Evolutionary conservation across 2,329 filamentous ascomycete species (phyloP).

Genomic region (Scedosporium boydii): DNA sequence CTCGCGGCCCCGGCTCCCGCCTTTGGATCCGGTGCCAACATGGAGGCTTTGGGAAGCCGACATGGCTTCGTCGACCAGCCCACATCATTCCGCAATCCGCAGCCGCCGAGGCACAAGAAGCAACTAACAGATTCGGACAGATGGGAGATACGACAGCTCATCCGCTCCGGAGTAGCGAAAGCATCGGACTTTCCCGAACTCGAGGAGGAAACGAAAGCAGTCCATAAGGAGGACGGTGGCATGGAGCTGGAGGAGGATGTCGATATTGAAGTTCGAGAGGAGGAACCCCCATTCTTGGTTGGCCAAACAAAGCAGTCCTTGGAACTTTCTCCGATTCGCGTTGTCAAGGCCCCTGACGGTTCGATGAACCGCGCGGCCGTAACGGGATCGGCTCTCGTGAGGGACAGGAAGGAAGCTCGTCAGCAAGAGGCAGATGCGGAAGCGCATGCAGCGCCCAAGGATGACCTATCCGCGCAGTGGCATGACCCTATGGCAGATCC

Average conservation of each 20-base stretch:
- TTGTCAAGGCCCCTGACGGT: conserved; percentile 96
- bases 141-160: conserved; percentile 96
- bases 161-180: conserved; percentile 87
- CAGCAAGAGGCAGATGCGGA: conserved; percentile 75
- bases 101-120: conserved; percentile 61
- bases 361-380: conserved; percentile 95
- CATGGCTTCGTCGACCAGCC: conserved; percentile 44
- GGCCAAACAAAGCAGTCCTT: conserved; percentile 95
- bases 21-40: conserved; percentile 84
- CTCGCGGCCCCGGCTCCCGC: conserved; percentile 61
- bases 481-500: conserved; percentile 90
- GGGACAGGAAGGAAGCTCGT: conserved; percentile 79
- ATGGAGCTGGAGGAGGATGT: conserved; percentile 94
- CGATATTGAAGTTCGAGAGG: conserved; percentile 92
- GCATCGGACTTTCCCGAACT: conserved; percentile 90
- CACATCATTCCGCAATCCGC: conserved; percentile 27
- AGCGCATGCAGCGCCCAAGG: conserved; percentile 61
- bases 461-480: conserved; percentile 86
- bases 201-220: conserved; percentile 87
- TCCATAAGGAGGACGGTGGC: conserved; percentile 73
- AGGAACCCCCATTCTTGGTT: conserved; percentile 90
- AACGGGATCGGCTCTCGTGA: conserved; percentile 79
- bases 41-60: conserved; percentile 65
- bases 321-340: conserved; percentile 87
- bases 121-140: conserved; percentile 92